phyloP scores from a whole-genome alignment of 2,329 filamentous ascomycete species.

The Colletotrichum echinochloae region DNA sequence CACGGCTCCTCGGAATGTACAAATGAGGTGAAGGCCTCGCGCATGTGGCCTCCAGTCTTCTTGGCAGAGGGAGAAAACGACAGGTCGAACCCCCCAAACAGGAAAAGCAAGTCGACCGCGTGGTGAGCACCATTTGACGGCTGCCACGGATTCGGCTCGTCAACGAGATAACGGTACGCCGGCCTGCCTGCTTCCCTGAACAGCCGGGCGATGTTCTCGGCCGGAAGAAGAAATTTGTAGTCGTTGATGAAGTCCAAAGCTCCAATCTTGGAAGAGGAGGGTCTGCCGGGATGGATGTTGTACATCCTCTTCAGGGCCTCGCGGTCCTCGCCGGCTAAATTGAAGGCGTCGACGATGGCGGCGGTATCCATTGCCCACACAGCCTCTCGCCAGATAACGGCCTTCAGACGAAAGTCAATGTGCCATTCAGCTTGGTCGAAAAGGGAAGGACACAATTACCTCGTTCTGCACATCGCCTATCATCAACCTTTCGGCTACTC shows the following conservation, averaged over 20 bases:
- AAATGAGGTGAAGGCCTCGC: constrained; percentile 55
- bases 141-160: constrained; percentile 62
- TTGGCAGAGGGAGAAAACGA: constrained; percentile 50
- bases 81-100: constrained; percentile 56
- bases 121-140: constrained; percentile 59
- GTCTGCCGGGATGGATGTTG: constrained; percentile 53
- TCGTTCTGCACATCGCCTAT: constrained; percentile 59
- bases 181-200: constrained; percentile 43
- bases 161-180: constrained; percentile 56
- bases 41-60: constrained; percentile 51
- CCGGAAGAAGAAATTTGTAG: constrained; percentile 47
- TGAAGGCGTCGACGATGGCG: constrained; percentile 51
- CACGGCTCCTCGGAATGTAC: constrained; percentile 52
- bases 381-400: constrained; percentile 58
- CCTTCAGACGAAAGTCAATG: constrained; percentile 44
- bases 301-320: constrained; percentile 53
- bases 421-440: neutral
- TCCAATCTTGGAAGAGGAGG: constrained; percentile 54
- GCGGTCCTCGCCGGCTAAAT: constrained; percentile 45
- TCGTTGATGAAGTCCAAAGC: constrained; percentile 55
- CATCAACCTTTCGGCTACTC: constrained; percentile 52
- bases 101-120: constrained; percentile 58
- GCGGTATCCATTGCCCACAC: constrained; percentile 51
- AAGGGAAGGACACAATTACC: constrained; percentile 43
- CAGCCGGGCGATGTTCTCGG: constrained; percentile 37